Conservation (phyloP, 1,284 basidiomycete genomes). For the Pascua sp. region DNA sequence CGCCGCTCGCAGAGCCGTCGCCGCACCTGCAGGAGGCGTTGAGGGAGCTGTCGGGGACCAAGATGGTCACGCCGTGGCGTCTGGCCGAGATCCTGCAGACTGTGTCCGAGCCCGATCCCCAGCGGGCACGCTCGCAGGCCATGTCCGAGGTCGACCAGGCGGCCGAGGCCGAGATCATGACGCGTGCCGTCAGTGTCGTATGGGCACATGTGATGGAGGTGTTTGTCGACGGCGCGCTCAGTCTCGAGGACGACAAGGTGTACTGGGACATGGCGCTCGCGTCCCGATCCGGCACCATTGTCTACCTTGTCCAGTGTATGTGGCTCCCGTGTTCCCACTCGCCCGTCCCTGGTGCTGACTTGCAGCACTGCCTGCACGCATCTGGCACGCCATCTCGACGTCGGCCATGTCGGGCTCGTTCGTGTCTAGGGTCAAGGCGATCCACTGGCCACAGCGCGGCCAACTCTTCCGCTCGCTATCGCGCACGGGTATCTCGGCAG, state of each 20-base stretch:
- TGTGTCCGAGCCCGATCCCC: neutral
- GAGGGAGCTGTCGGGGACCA: slow-evolving; percentile 30
- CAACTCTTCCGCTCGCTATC: slow-evolving; percentile 13
- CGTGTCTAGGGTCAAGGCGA: slow-evolving; percentile 12
- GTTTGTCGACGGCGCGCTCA: slow-evolving; percentile 35
- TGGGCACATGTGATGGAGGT: slow-evolving; percentile 45
- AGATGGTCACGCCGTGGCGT: slow-evolving; percentile 22
- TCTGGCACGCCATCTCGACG: slow-evolving; percentile 29
- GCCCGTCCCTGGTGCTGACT: neutral
- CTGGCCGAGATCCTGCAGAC: slow-evolving; percentile 32
- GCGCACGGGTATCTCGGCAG: slow-evolving; percentile 5
- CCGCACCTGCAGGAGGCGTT: slow-evolving; percentile 27
- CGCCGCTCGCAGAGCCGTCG: slow-evolving; percentile 5
- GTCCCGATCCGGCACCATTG: slow-evolving; percentile 27
- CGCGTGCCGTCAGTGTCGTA: slow-evolving; percentile 42
- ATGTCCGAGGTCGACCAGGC: slow-evolving; percentile 28
- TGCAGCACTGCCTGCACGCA: slow-evolving; percentile 42
- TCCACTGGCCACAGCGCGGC: slow-evolving; percentile 17
- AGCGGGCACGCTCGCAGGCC: neutral
- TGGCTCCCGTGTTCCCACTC: slow-evolving; percentile 4
- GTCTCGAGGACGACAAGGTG: slow-evolving; percentile 39
- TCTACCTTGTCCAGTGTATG: slow-evolving; percentile 48
- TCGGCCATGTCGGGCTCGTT: slow-evolving; percentile 4
- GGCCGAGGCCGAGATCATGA: slow-evolving; percentile 41
- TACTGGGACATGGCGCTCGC: slow-evolving; percentile 42